Evolutionary conservation across 1,284 basidiomycete species (phyloP).

Genomic region (Crucibulum parvulum): DNA sequence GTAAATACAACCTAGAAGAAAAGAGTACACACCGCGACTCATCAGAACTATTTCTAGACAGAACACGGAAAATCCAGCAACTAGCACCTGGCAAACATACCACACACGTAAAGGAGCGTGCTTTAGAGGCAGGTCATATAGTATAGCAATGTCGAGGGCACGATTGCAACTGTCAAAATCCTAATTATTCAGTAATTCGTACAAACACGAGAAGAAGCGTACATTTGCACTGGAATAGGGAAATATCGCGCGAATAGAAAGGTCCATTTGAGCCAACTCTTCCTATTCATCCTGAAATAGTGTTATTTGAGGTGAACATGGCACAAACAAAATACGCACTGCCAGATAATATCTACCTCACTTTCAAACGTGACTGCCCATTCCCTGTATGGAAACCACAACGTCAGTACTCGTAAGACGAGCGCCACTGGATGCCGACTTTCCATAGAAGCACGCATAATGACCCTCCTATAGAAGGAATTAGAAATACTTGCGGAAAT

Average conservation of each 20-base stretch:
- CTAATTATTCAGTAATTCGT: neutral
- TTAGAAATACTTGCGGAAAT: no score
- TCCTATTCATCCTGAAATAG: slow-evolving; percentile 15
- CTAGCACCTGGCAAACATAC: slow-evolving; percentile 22
- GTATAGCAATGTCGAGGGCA: slow-evolving; percentile 14
- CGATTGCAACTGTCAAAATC: slow-evolving; percentile 6
- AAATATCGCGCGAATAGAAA: slow-evolving; percentile 26
- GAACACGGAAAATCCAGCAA: slow-evolving; percentile 16
- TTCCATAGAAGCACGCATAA: neutral
- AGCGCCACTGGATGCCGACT: neutral
- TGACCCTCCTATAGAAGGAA: neutral
- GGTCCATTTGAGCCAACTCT: slow-evolving; percentile 29
- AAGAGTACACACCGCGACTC: slow-evolving; percentile 18
- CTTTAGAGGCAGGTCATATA: slow-evolving; percentile 11
- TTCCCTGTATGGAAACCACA: slow-evolving; percentile 12
- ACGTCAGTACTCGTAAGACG: neutral
- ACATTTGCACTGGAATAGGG: slow-evolving; percentile 17
- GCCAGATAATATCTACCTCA: slow-evolving; percentile 26
- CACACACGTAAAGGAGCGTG: slow-evolving; percentile 13
- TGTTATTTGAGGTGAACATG: neutral
- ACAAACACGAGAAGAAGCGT: neutral
- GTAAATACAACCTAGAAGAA: neutral
- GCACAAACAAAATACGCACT: slow-evolving; percentile 10
- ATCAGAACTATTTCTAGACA: slow-evolving; percentile 24
- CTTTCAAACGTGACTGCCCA: slow-evolving; percentile 25